Percentiles rank a stretch among this genome's conserved stretches.
Evolutionary conservation across 805 yeast species (phyloP).

Genomic region (Metschnikowia dekortorum): DNA sequence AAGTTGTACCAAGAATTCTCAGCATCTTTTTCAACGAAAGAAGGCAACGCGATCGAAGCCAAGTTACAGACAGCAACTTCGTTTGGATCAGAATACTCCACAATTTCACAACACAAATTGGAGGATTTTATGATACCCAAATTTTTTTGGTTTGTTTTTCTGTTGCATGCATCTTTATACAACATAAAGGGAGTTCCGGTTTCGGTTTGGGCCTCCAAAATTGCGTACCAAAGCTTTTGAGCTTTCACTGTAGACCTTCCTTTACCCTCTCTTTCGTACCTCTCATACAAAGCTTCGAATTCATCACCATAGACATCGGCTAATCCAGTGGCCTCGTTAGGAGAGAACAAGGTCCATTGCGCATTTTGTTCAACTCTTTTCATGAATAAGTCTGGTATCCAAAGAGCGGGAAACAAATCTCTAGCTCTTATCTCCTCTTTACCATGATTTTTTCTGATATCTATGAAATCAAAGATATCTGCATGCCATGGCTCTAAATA

Average conservation of each 20-base stretch:
- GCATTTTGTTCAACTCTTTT: conserved; percentile 52
- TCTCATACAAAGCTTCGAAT: conserved; percentile 47
- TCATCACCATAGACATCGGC: conserved; percentile 53
- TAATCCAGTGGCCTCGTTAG: conserved; percentile 56
- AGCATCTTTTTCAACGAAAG: conserved; percentile 47
- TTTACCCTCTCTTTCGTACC: conserved; percentile 48
- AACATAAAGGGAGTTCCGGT: conserved; percentile 65
- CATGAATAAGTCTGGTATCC: conserved; percentile 64
- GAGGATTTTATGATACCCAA: conserved; percentile 58
- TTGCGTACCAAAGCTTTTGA: conserved; percentile 58
- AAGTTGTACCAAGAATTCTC: conserved; percentile 47
- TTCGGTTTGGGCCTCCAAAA: conserved; percentile 60
- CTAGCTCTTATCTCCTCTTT: conserved; percentile 61
- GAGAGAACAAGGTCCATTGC: conserved; percentile 58
- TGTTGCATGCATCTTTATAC: conserved; percentile 59
- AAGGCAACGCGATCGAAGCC: conserved; percentile 57
- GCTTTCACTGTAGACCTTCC: conserved; percentile 51
- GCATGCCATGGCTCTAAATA: conserved; percentile 64
- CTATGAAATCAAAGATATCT: conserved; percentile 55
- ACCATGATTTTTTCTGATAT: conserved; percentile 59
- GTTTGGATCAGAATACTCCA: conserved; percentile 54
- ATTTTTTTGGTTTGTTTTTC: conserved; percentile 56
- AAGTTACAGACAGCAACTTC: conserved; percentile 61
- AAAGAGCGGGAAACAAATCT: conserved; percentile 58
- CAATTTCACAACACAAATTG: conserved; percentile 60